Conservation (phyloP, 2,329 filamentous ascomycete genomes). For the Cadophora gregata region DNA sequence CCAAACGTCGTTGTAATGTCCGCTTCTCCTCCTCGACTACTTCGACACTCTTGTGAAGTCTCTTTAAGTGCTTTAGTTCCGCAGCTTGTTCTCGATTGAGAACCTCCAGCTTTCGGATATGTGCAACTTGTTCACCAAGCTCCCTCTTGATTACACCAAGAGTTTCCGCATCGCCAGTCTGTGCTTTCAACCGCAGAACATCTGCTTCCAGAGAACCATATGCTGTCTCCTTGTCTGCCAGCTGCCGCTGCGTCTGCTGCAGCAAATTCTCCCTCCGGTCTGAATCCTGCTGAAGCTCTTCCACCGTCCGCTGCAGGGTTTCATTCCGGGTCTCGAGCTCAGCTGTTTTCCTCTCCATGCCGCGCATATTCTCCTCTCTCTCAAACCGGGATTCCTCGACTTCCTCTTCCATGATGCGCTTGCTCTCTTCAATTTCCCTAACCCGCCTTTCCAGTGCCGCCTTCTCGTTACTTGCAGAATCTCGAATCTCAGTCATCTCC, state of each 20-base stretch:
- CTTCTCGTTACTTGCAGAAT: conserved; percentile 59
- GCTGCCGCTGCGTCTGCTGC: conserved; percentile 43
- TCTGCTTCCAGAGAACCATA: conserved; percentile 81
- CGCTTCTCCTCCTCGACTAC: conserved; percentile 96
- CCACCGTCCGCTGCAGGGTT: conserved; percentile 60
- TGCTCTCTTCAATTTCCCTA: conserved; percentile 75
- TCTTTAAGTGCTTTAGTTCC: conserved; percentile 83
- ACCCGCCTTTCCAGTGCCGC: conserved; percentile 71
- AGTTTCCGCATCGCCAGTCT: conserved; percentile 85
- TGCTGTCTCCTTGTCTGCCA: conserved; percentile 72
- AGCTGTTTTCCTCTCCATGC: conserved; percentile 62
- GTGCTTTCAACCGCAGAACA: conserved; percentile 81
- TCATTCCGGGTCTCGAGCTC: conserved; percentile 67
- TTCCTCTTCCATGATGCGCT: conserved; percentile 78
- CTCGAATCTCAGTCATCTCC: conserved; percentile 59
- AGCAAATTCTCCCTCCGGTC: conserved; percentile 41
- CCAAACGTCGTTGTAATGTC: conserved; percentile 76
- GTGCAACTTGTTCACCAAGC: conserved; percentile 87
- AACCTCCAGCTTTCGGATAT: conserved; percentile 83
- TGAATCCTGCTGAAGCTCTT: conserved; percentile 56
- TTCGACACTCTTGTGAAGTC: conserved; percentile 84
- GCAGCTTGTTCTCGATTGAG: conserved; percentile 78
- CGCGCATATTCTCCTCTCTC: conserved; percentile 73
- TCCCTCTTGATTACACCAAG: conserved; percentile 86
- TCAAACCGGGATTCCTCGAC: conserved; percentile 70